Conservation (phyloP, 2,329 filamentous ascomycete genomes). For the Xylaria hypoxylon region DNA sequence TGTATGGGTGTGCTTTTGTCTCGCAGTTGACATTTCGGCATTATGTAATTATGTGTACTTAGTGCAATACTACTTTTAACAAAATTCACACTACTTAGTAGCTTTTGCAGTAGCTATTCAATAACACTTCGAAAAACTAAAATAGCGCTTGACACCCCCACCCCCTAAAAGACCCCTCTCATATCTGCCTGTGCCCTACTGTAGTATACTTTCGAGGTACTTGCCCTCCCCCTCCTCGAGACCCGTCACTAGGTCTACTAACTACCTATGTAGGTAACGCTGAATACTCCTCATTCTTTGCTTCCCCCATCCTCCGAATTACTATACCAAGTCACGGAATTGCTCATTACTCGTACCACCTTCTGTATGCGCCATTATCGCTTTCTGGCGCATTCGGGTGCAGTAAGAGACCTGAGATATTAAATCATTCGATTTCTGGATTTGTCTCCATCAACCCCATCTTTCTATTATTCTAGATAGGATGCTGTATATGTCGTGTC, state of each 20-base stretch:
- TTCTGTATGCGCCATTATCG: conserved; percentile 2
- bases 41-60: conserved; percentile 6
- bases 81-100: no score
- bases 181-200: no score
- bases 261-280: background rate
- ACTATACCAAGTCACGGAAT: background rate
- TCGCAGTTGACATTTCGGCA: background rate
- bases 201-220: conserved; percentile 6
- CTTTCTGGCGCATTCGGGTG: background rate
- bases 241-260: background rate
- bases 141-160: background rate
- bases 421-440: background rate
- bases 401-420: background rate
- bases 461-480: conserved; percentile 8
- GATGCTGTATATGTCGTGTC: conserved; percentile 6
- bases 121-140: background rate
- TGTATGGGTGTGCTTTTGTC: background rate
- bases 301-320: background rate
- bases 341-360: background rate
- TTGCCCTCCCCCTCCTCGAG: background rate
- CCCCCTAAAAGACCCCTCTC: no score
- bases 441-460: background rate
- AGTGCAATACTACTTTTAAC: no score
- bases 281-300: conserved; percentile 1
- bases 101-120: background rate